phyloP scores from a whole-genome alignment of 2,329 filamentous ascomycete species.

The Neopestalotiopsis clavispora region DNA sequence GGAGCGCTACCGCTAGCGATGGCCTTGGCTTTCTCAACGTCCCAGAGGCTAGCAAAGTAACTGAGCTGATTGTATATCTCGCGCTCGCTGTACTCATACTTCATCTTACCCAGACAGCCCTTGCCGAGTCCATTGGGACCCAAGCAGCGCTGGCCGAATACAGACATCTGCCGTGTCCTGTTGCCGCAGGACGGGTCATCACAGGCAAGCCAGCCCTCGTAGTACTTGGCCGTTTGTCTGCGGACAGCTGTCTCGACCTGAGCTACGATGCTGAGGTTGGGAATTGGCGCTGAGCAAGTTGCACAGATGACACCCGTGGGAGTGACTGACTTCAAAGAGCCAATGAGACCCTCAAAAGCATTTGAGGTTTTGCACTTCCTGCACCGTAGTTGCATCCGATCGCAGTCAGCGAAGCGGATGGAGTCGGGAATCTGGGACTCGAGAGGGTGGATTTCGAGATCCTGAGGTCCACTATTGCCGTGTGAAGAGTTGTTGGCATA shows the following conservation, averaged over 20 bases:
- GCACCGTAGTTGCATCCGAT: conserved; percentile 79
- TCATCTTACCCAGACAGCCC: conserved; percentile 86
- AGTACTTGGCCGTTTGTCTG: conserved; percentile 79
- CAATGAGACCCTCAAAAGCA: conserved; percentile 76
- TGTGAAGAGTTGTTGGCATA: conserved; percentile 66
- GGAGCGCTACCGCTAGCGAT: conserved; percentile 41
- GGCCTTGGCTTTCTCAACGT: conserved; percentile 79
- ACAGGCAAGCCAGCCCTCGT: conserved; percentile 90
- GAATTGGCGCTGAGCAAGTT: conserved; percentile 67
- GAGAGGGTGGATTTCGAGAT: conserved; percentile 82
- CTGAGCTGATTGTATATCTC: conserved; percentile 93
- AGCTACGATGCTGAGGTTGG: conserved; percentile 77
- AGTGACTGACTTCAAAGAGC: conserved; percentile 8
- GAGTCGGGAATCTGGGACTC: conserved; percentile 94
- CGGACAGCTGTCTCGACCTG: conserved; percentile 89
- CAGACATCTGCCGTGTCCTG: conserved; percentile 88
- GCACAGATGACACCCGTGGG: conserved; percentile 78
- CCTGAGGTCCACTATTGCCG: conserved; percentile 49
- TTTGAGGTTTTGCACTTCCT: conserved; percentile 76
- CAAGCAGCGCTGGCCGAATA: conserved; percentile 89
- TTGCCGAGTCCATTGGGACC: conserved; percentile 84
- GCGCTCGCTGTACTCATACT: conserved; percentile 86
- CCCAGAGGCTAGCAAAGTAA: conserved; percentile 84
- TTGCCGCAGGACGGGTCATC: conserved; percentile 87
- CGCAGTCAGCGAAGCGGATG: conserved; percentile 83